phyloP scores from a whole-genome alignment of 148 eudicot species.

The Cornus suecica region DNA sequence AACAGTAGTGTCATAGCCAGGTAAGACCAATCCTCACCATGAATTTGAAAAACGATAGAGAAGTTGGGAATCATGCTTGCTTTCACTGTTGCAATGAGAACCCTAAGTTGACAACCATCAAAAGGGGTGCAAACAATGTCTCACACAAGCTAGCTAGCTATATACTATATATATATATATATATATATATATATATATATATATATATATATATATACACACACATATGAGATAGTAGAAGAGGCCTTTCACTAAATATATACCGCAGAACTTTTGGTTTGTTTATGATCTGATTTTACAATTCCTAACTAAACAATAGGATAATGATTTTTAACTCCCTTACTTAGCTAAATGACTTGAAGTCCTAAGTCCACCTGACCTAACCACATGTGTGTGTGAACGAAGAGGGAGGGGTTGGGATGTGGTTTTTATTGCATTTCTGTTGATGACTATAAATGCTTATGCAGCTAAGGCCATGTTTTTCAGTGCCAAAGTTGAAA shows the following conservation, averaged over 20 bases:
- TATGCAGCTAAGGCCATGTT: constrained; percentile 8
- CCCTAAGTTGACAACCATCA: neutral
- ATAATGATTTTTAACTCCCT: neutral
- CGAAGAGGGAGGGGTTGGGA: neutral
- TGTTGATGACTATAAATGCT: constrained; percentile 9
- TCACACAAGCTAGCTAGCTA: too few species aligned
- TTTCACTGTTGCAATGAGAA: neutral
- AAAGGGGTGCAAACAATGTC: neutral
- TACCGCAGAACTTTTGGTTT: too few species aligned
- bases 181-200: too few species aligned
- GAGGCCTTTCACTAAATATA: too few species aligned
- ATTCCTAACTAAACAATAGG: neutral
- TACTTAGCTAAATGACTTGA: neutral
- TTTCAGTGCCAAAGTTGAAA: constrained; percentile 27
- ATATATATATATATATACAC: too few species aligned
- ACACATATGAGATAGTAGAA: too few species aligned
- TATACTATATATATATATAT: too few species aligned
- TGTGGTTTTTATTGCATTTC: constrained; percentile 12
- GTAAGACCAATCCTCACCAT: neutral
- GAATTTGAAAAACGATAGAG: neutral
- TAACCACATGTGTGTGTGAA: too few species aligned
- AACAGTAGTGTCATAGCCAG: neutral
- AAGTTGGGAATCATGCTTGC: neutral
- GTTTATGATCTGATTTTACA: too few species aligned
- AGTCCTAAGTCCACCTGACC: constrained; percentile 3